A percentile compares a stretch with the other conserved stretches of the same genome.
These are phyloP conservation scores for Paramecium caudatum DNA, from an alignment of 73 alveolate species.

Conservation along the genomic window DNA sequence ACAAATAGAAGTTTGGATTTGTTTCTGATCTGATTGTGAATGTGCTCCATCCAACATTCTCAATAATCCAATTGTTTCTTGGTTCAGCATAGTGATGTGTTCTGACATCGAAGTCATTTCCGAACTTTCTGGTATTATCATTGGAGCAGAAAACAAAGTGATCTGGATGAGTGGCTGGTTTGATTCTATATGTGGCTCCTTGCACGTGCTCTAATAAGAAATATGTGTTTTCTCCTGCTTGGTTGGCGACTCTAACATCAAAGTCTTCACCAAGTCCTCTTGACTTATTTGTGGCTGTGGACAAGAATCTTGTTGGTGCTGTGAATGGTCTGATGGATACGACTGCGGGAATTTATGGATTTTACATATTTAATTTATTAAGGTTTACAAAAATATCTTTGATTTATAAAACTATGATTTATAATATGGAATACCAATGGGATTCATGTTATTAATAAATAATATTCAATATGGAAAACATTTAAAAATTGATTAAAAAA, in stretches of 20 bases:
- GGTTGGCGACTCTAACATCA: constrained; percentile 65
- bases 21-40: constrained; percentile 56
- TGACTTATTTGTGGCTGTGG: constrained; percentile 52
- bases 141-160: constrained; percentile 71
- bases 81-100: constrained; percentile 24
- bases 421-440: too few relatives aligned
- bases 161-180: constrained; percentile 65
- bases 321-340: constrained; percentile 37
- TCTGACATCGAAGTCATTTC: constrained; percentile 58
- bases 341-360: constrained; percentile 40
- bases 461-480: too few relatives aligned
- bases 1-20: not conserved
- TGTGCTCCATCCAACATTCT: constrained; percentile 53
- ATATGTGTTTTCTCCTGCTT: not conserved
- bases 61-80: constrained; percentile 57
- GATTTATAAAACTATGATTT: too few relatives aligned
- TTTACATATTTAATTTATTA: constrained; percentile 23
- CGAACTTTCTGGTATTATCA: constrained; percentile 63
- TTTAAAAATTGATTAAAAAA: too few relatives aligned
- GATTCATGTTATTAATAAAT: too few relatives aligned
- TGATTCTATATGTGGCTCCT: constrained; percentile 36
- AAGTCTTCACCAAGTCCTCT: constrained; percentile 61
- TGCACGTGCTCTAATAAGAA: constrained; percentile 37
- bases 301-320: constrained; percentile 17
- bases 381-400: too few relatives aligned